These are phyloP conservation scores for Vitis amurensis DNA, from an alignment of 164 flowering plant species.

Conservation along the genomic window DNA sequence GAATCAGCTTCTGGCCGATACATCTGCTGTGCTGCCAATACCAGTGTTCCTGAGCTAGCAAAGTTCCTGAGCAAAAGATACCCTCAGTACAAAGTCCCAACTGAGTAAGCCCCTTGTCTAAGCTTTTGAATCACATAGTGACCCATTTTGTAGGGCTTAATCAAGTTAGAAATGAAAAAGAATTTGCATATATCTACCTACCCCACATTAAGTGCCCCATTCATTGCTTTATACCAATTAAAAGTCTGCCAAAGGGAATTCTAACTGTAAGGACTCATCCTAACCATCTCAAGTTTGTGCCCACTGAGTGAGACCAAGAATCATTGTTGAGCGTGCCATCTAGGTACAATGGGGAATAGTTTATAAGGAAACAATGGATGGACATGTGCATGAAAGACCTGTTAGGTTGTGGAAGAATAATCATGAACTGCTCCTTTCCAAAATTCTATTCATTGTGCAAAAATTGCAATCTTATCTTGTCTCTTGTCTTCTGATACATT, in stretches of 20 bases:
- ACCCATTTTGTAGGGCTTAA: neutral
- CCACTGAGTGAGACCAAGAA: too few relatives aligned
- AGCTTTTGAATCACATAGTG: neutral
- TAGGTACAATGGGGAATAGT: too few relatives aligned
- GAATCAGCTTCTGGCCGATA: slow-evolving; percentile 78
- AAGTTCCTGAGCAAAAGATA: slow-evolving; percentile 58
- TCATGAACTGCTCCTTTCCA: neutral
- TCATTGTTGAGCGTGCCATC: too few relatives aligned
- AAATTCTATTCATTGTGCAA: too few relatives aligned
- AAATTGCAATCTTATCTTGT: neutral
- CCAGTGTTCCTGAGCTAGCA: slow-evolving; percentile 68
- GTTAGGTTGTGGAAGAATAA: neutral
- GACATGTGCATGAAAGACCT: too few relatives aligned
- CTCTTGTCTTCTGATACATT: neutral
- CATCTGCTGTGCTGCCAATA: slow-evolving; percentile 57
- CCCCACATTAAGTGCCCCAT: too few relatives aligned
- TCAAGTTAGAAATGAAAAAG: neutral
- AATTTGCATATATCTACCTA: too few relatives aligned
- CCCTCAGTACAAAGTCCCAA: slow-evolving; percentile 57
- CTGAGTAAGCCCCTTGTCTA: slow-evolving; percentile 46
- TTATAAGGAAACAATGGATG: too few relatives aligned
- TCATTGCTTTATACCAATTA: too few relatives aligned
- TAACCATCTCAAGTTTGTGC: too few relatives aligned
- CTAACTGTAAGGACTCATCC: too few relatives aligned
- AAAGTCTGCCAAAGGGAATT: too few relatives aligned